Base-by-base conservation (phyloP, 2,329 filamentous ascomycete genomes). In the Pseudogymnoascus sp. region DNA sequence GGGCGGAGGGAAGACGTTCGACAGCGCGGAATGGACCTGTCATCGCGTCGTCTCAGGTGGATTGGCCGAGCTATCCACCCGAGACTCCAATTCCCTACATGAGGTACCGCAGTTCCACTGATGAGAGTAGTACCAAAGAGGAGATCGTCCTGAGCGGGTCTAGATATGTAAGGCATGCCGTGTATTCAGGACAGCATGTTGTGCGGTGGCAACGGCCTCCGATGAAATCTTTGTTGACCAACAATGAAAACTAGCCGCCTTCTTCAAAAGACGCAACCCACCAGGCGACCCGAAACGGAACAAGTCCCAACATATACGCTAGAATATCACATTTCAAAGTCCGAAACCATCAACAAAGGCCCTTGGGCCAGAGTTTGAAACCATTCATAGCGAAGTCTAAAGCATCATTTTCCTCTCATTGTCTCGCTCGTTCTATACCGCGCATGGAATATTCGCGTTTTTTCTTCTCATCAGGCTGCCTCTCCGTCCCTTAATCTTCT, bases 111-210 rank as follows among this genome's bases (percentile, higher is more conserved):
- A n/a, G 19, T 40, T 19, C 38, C 9, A n/a, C 19, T 9, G 9
- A 19, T 3, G 17, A 40, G 38, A 3, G 7, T 44, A 3, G 10
- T 17, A 9, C 5, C 19, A 17, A 38, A 15, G 10, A 4, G 17
- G 7, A 1, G 11, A 44, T 19, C 4, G 6, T 1, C 0, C 4
- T 17, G 40, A 0, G 17, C 6, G 17, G 10, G 17, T 0, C 2
- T 9, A 44, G 40, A 42, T 13, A 21, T 42, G 17, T 10, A 42
- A 42, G 21, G 10, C 10, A 44, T 44, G 40, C 40, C 40, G 21
- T 13, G 4, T 1, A 21, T 44, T 3, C 17, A 13, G 38, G 38
- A 13, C 38, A 42, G 38, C 17, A 42, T 42, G 38, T 42, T 42
- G 38, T 42, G 40, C 40, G 17, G 17, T 44, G 40, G 40, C 10